Percentiles rank a stretch among this genome's conserved stretches.
phyloP scores from a whole-genome alignment of 257 asterid genomes.

The Verbena officinalis region DNA sequence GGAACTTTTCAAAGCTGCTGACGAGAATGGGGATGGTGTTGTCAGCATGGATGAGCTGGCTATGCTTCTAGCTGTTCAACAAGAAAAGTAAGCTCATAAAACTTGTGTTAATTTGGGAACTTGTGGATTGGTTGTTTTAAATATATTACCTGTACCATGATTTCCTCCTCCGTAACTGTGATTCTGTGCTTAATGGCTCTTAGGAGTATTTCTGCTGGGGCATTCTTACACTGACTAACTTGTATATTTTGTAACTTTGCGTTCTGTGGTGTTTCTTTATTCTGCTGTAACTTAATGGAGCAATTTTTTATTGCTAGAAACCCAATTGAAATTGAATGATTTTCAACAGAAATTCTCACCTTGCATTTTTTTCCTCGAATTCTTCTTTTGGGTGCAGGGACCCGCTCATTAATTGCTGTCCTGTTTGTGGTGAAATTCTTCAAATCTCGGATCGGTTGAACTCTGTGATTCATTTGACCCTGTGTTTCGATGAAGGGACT shows the following conservation, averaged over 20 bases:
- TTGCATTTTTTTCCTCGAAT: constrained; percentile 22
- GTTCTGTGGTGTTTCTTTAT: neutral
- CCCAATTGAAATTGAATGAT: neutral
- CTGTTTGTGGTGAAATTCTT: constrained; percentile 93
- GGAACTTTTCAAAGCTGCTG: constrained; percentile 94
- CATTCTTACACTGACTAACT: constrained; percentile 15
- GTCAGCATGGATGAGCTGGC: constrained; percentile 98
- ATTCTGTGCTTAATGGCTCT: constrained; percentile 13
- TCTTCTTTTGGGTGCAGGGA: constrained; percentile 57
- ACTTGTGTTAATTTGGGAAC: constrained; percentile 19
- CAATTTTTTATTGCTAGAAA: constrained; percentile 8
- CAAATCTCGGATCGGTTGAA: constrained; percentile 78
- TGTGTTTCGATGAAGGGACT: constrained; percentile 98
- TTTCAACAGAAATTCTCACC: constrained; percentile 9
- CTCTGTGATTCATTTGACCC: constrained; percentile 82
- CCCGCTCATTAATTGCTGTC: constrained; percentile 90
- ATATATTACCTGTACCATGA: neutral
- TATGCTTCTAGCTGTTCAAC: constrained; percentile 84
- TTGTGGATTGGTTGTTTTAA: neutral
- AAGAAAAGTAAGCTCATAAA: constrained; percentile 67
- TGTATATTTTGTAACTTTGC: neutral
- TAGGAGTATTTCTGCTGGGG: neutral
- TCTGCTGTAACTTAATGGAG: neutral
- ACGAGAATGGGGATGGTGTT: constrained; percentile 84
- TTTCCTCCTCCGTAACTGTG: constrained; percentile 8